phyloP scores from a whole-genome alignment of 2,329 filamentous ascomycete genomes.

The Sporothrix schenckii region DNA sequence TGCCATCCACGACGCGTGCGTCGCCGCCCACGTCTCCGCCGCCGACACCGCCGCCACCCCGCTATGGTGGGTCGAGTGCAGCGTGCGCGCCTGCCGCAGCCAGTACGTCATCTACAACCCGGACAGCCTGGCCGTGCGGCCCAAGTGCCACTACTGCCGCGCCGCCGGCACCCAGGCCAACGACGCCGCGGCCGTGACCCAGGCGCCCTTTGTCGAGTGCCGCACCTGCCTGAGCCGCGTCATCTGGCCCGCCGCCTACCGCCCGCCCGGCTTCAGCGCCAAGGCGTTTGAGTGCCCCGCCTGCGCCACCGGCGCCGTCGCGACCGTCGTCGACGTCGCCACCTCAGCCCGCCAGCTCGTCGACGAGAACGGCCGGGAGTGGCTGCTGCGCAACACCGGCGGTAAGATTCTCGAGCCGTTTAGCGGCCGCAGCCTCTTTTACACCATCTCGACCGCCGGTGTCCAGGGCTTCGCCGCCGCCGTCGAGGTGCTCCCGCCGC shows the following conservation, averaged over 20 bases:
- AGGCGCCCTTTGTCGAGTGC: conserved; percentile 51
- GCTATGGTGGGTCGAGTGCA: conserved; percentile 54
- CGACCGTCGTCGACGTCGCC: conserved; percentile 46
- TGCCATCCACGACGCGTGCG: conserved; percentile 38
- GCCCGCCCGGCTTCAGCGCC: conserved; percentile 42
- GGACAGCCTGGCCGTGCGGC: conserved; percentile 46
- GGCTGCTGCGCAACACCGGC: conserved; percentile 50
- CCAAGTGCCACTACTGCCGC: conserved; percentile 56
- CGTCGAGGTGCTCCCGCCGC: conserved; percentile 22
- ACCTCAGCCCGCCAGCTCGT: conserved; percentile 46
- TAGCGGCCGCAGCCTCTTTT: conserved; percentile 39
- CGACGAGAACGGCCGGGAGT: conserved; percentile 48
- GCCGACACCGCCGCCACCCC: conserved; percentile 42
- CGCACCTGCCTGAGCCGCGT: conserved; percentile 50
- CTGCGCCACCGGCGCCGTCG: conserved; percentile 43
- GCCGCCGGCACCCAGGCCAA: conserved; percentile 31
- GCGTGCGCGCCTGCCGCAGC: conserved; percentile 47
- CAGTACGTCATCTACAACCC: conserved; percentile 56
- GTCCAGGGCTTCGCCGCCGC: conserved; percentile 38
- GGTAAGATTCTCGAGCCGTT: conserved; percentile 45
- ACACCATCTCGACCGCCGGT: conserved; percentile 46
- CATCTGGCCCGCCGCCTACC: conserved; percentile 53
- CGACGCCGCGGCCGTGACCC: conserved; percentile 28
- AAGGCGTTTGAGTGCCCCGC: conserved; percentile 48
- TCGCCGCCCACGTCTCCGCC: conserved; percentile 41